phyloP scores from a whole-genome alignment of 768 basidiomycete genomes.

The Exsudoporus frostii region DNA sequence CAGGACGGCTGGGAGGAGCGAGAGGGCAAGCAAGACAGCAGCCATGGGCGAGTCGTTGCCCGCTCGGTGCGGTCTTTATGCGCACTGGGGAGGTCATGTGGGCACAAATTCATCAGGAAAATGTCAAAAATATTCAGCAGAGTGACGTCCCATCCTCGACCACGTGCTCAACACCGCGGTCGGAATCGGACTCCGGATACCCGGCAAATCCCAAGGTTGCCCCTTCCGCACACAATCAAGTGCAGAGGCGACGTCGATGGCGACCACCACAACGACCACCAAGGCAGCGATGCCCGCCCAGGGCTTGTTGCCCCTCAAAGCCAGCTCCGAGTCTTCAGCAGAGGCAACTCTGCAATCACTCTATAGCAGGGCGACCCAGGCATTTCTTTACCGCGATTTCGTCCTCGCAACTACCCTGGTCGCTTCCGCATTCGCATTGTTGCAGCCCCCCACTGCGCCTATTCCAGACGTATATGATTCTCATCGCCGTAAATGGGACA shows the following conservation, averaged over 20 bases:
- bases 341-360: conserved; percentile 61
- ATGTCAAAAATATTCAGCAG: no score
- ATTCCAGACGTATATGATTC: conserved; percentile 42
- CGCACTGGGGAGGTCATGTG: no score
- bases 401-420: conserved; percentile 63
- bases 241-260: conserved; percentile 41
- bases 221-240: conserved; percentile 20
- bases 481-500: conserved; percentile 79
- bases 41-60: no score
- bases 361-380: conserved; percentile 73
- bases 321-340: conserved; percentile 25
- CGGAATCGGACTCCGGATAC: background rate
- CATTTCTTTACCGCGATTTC: conserved; percentile 74
- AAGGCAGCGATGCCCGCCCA: conserved; percentile 20
- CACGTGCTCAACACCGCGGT: no score
- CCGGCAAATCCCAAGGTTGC: background rate
- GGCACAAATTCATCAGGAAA: no score
- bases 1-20: background rate
- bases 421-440: conserved; percentile 61
- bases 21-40: no score
- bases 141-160: no score
- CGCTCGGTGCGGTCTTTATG: no score
- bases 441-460: conserved; percentile 41
- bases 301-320: conserved; percentile 38
- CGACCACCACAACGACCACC: conserved; percentile 42